Conservation (phyloP, 2,329 filamentous ascomycete genomes). For the Aspergillus sp. region DNA sequence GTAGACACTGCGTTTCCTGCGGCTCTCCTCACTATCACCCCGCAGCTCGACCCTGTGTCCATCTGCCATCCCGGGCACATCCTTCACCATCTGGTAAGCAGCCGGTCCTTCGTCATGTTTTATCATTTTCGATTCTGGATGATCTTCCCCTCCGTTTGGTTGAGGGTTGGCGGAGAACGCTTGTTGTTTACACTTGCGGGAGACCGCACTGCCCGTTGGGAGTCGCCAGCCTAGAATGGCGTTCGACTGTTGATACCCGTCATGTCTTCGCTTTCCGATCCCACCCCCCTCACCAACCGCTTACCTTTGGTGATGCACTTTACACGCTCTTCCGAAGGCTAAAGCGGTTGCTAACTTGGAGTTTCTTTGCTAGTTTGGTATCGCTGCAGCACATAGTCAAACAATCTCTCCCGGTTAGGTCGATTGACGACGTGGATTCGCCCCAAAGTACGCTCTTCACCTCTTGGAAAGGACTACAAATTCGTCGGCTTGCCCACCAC, state of each 20-base stretch:
- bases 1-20: conserved; percentile 13
- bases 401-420: not conserved
- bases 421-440: not conserved
- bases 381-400: conserved; percentile 11
- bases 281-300: not conserved
- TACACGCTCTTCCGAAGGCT: conserved; percentile 1
- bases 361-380: conserved; percentile 10
- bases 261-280: not conserved
- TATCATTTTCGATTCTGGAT: not conserved
- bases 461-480: not conserved
- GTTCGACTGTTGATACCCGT: not conserved
- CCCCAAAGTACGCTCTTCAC: not conserved
- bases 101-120: not conserved
- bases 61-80: not conserved
- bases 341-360: conserved; percentile 10
- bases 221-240: not conserved
- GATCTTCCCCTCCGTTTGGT: conserved; percentile 2
- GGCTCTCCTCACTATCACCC: conserved; percentile 4
- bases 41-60: conserved; percentile 4
- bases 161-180: not conserved
- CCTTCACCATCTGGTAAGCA: conserved; percentile 9
- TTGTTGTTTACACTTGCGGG: not conserved
- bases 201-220: not conserved
- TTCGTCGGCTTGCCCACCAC: not conserved
- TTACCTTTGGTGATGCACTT: not conserved